A percentile compares a stretch with the other conserved stretches of the same genome.
Conservation (phyloP, 2,329 filamentous ascomycete species). For the Fusarium luffae region DNA sequence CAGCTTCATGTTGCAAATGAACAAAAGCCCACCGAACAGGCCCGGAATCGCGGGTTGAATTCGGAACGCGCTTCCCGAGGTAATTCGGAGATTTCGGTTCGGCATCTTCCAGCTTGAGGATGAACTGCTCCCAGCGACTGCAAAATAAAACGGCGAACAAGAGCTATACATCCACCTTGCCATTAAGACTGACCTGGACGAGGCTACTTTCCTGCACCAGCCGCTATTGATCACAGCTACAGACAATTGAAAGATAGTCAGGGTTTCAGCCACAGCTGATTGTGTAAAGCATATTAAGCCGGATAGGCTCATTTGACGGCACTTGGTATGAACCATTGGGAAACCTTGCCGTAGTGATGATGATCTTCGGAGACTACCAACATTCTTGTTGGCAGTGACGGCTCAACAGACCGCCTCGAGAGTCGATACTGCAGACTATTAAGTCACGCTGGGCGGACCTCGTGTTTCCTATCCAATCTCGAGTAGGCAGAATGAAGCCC, state of each 20-base stretch:
- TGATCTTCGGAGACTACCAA: conserved; percentile 5
- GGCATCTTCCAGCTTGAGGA: background rate
- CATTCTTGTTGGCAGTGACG: conserved; percentile 1
- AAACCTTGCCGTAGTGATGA: background rate
- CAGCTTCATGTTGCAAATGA: background rate
- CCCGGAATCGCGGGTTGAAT: conserved; percentile 2
- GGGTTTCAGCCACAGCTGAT: conserved; percentile 32
- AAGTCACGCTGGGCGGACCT: conserved; percentile 2
- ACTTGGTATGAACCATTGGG: background rate
- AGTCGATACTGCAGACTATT: background rate
- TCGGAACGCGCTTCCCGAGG: conserved; percentile 16
- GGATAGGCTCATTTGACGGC: conserved; percentile 10
- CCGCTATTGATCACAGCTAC: background rate
- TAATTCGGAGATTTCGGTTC: background rate
- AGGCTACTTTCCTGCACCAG: background rate
- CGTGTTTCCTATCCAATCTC: conserved; percentile 28
- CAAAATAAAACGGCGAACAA: conserved; percentile 10
- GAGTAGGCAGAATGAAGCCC: conserved; percentile 27
- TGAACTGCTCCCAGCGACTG: background rate
- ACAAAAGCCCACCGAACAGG: background rate
- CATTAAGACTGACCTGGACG: background rate
- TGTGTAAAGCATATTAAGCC: conserved; percentile 7
- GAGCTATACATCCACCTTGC: background rate
- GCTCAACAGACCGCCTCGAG: conserved; percentile 23
- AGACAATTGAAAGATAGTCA: background rate